Evolutionary conservation across 352 stramenopile species (phyloP).

Genomic region (Phytophthora fragariaefolia): DNA sequence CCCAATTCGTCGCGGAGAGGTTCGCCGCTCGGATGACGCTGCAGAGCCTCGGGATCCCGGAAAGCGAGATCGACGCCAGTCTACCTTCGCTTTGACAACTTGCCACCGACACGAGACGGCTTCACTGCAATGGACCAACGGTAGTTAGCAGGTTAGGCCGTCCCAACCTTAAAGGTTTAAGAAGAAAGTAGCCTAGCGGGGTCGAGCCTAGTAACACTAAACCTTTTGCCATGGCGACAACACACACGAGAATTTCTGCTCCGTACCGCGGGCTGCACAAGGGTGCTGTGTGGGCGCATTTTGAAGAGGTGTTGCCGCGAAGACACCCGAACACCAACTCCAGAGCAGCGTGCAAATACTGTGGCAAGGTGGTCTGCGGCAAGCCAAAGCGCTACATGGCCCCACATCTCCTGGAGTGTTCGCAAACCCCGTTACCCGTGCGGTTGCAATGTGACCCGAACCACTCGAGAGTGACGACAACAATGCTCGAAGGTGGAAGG

Average conservation of each 20-base stretch:
- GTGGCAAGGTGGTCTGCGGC: not conserved
- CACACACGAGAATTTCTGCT: too few species aligned
- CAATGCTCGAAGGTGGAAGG: not conserved
- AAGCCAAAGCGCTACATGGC: not conserved
- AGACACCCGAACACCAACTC: not conserved
- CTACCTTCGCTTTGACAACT: conserved; percentile 4
- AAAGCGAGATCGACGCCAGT: conserved; percentile 9
- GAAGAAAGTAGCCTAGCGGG: not conserved
- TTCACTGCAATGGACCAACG: not conserved
- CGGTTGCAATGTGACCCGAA: too few species aligned
- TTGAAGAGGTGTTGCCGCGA: not conserved
- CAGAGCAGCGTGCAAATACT: not conserved
- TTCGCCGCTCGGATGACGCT: conserved; percentile 9
- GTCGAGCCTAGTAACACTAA: not conserved
- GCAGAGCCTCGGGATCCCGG: conserved; percentile 10
- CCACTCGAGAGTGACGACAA: not conserved
- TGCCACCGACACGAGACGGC: too few species aligned
- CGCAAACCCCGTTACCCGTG: not conserved
- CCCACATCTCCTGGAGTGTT: not conserved
- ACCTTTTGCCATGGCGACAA: too few species aligned
- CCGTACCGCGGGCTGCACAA: not conserved
- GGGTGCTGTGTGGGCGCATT: not conserved
- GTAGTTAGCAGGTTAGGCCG: not conserved
- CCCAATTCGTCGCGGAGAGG: conserved; percentile 9
- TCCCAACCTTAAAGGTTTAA: not conserved